Percentiles rank a stretch among this genome's conserved stretches.
Conservation (phyloP, 768 basidiomycete species). For the Boletellus emodensis region DNA sequence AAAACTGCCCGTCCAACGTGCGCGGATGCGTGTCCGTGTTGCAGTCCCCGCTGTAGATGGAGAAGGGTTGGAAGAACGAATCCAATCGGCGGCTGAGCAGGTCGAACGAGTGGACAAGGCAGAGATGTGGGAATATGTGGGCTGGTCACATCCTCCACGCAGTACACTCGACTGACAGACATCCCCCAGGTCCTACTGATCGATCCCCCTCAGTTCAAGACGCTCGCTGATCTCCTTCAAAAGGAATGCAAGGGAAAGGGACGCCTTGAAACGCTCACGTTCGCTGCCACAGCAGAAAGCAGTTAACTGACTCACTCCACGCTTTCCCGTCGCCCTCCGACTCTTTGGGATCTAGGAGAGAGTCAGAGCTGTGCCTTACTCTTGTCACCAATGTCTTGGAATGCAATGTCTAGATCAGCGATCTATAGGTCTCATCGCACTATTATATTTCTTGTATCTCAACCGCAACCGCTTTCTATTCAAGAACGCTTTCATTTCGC, state of each 20-base stretch:
- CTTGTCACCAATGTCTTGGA: neutral
- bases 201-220: conserved; percentile 87
- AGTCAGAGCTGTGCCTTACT: neutral
- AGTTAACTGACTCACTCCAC: conserved; percentile 6
- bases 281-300: conserved; percentile 54
- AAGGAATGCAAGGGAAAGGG: conserved; percentile 89
- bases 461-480: neutral
- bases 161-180: conserved; percentile 10
- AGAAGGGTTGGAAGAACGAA: conserved; percentile 63
- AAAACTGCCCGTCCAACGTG: conserved; percentile 88
- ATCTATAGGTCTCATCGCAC: neutral
- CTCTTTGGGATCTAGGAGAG: neutral
- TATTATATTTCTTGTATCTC: neutral
- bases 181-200: conserved; percentile 77
- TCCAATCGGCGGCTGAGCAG: conserved; percentile 71
- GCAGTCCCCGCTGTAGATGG: conserved; percentile 65
- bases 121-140: conserved; percentile 84
- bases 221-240: conserved; percentile 85
- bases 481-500: conserved; percentile 8
- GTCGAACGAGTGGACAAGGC: conserved; percentile 80
- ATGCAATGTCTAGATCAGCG: neutral
- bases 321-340: no score
- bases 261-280: conserved; percentile 76
- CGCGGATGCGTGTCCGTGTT: conserved; percentile 88
- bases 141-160: conserved; percentile 26